Evolutionary conservation across 345 rosid genomes (phyloP), one percentile per base, ranked within the genome.

Genomic region (Salix caprea): DNA sequence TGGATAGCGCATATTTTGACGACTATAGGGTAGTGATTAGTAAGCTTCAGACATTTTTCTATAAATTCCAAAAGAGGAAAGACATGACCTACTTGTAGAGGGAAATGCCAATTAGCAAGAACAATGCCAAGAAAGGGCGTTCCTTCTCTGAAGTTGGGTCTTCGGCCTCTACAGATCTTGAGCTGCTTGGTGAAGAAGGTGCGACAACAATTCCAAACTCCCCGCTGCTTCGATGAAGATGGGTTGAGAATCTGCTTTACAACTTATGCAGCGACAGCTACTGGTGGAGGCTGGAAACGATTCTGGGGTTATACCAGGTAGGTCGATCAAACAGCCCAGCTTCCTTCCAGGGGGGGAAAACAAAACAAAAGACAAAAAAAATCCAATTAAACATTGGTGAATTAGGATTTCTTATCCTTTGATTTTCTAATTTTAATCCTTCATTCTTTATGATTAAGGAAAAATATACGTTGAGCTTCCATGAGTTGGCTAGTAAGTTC

Each of bases 301-400:
- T 8, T 89, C 89, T 0, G 89, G 89, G 61, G 40, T 75, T 21
- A 2, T 89, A n/a, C 79, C 61, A 18, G 0, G 48, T 70, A 0
- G 76, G 44, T 40, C 13, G 3, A 2, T 40, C 44, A 40, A 10
- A 34, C 37, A 34, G 37, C 37, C 37, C 37, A 34, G 37, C 37
- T 34, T 4, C 13, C 13, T 11, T 40, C 10, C 44, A 10, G 44
- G 44, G 13, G 2, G 1, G 0, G 2, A 10, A 32, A 32, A 32
- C 34, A 32, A 32, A 32, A 32, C 12, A 40, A 40, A 40, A 40
- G 44, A 40, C 44, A 40, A 40, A 40, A 40, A 8, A 2, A 39
- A 39, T 39, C 42, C 42, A 39, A 7, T 39, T 39, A 39, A 39
- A 39, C 42, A 40, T 40, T 40, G 12, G 44, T 10, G 44, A 40